Evolutionary conservation across 257 asterid genomes (phyloP), one percentile per base, ranked within the genome.

Genomic region (Nicotiana undulata): DNA sequence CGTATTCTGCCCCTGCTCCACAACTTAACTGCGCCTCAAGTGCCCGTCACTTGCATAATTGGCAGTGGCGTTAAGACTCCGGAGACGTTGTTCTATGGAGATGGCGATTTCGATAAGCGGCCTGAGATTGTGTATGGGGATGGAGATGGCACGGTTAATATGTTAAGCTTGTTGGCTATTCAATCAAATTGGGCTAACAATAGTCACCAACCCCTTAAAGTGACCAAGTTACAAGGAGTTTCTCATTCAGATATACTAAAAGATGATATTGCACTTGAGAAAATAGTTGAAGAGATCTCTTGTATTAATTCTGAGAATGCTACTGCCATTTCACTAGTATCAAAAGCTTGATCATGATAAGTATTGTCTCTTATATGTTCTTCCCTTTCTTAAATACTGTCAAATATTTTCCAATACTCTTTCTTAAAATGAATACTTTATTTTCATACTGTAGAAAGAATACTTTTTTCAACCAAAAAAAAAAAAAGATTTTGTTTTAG

Each of bases 91-190:
- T 1, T 86, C 18, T 94, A 87, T 29, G 90, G 89, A 66, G 91
- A 85, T 4, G 28, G 28, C 8, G 92, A 91, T 40, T 92, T 91
- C 44, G 97, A 93, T 28, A 75, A 86, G 94, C 74, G 9, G 78
- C 95, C 95, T 22, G 92, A 93, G 75, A 81, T 93, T 13, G 84
- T 63, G 59, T 89, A 92, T 49, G 99, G 97, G 3, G 94, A 95
- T 53, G 98, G 99, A 5, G 99, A 95, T 77, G 98, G 98, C 0
- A 95, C 97, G 0, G 99, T 92, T 83, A 93, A 92, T 74, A 88
- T 88, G 97, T 67, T 82, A 49, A 95, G 99, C 91, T 84, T 93
- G 86, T 46, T 88, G 77, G 93, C 93, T 8, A 53, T 92, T 58
- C 90, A 88, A 65, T 32, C 86, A n/a, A 85, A 80, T 5, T 86